A percentile compares a stretch with the other conserved stretches of the same genome.
These are phyloP conservation scores for Mycena belliarum DNA, from an alignment of 768 basidiomycete species.

Conservation along the genomic window DNA sequence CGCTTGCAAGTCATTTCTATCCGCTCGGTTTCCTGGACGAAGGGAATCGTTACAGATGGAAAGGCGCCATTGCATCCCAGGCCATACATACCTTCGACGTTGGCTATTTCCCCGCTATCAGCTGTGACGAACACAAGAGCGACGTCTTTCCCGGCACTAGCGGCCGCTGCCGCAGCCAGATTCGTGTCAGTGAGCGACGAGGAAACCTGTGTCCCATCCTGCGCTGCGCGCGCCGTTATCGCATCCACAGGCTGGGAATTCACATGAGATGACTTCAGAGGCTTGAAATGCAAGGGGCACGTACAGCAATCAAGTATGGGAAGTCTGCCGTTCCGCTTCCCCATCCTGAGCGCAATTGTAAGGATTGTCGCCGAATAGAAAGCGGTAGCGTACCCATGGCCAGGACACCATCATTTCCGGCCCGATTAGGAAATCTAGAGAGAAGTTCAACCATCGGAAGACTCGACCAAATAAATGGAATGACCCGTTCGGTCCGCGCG, in stretches of 20 bases:
- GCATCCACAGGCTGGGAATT: conserved; percentile 41
- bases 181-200: conserved; percentile 53
- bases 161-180: conserved; percentile 41
- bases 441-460: background rate
- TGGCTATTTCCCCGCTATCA: conserved; percentile 13
- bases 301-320: conserved; percentile 52
- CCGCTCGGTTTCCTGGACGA: conserved; percentile 51
- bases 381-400: conserved; percentile 50
- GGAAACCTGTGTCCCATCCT: conserved; percentile 42
- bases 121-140: conserved; percentile 57
- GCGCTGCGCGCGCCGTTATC: conserved; percentile 41
- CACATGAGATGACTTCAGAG: background rate
- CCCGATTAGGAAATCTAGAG: conserved; percentile 45
- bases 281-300: too few species aligned
- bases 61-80: too few species aligned
- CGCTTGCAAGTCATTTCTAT: conserved; percentile 50
- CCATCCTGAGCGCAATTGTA: conserved; percentile 34
- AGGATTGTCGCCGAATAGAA: conserved; percentile 3
- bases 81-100: conserved; percentile 3
- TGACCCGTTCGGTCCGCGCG: conserved; percentile 56
- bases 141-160: conserved; percentile 46
- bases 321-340: conserved; percentile 50
- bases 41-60: background rate
- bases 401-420: conserved; percentile 57
- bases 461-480: background rate